Evolutionary conservation across 164 flowering plant genomes (phyloP).

Genomic region (Buxus sempervirens): DNA sequence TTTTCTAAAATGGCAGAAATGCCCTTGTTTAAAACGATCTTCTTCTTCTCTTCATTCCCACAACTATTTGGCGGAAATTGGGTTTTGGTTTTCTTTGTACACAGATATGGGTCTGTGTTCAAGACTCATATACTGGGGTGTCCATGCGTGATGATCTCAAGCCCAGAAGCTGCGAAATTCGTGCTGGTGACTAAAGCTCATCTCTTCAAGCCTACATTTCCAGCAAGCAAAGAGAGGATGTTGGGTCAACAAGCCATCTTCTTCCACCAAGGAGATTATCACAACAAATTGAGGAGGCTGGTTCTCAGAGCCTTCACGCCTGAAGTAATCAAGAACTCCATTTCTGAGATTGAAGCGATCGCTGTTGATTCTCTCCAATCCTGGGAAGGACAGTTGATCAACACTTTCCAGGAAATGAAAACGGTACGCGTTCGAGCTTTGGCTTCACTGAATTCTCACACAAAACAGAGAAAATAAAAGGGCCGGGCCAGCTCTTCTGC

Average conservation of each 20-base stretch:
- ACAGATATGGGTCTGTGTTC: slow-evolving; percentile 81
- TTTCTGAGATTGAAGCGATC: slow-evolving; percentile 54
- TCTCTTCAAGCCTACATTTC: slow-evolving; percentile 92
- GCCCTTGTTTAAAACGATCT: no score
- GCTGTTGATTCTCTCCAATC: slow-evolving; percentile 54
- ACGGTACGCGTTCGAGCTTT: slow-evolving; percentile 36
- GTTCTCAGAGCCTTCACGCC: slow-evolving; percentile 85
- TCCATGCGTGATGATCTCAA: slow-evolving; percentile 89
- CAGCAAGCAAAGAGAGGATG: slow-evolving; percentile 95
- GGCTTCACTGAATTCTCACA: background rate
- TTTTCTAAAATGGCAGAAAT: no score
- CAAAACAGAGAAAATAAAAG: background rate
- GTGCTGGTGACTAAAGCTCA: slow-evolving; percentile 66
- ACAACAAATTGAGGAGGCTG: slow-evolving; percentile 65
- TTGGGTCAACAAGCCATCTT: slow-evolving; percentile 84
- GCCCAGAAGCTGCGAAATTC: slow-evolving; percentile 83
- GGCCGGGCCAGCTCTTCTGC: background rate
- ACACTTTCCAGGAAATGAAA: slow-evolving; percentile 93
- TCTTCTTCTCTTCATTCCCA: no score
- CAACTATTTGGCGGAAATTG: no score
- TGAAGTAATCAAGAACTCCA: slow-evolving; percentile 47
- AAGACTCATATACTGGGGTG: slow-evolving; percentile 92
- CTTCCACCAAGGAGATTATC: slow-evolving; percentile 94
- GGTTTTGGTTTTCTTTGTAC: background rate
- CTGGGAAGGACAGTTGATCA: slow-evolving; percentile 53